Base-by-base conservation (phyloP, 192 early-diverging fungal genomes). In the Backusella luteola region DNA sequence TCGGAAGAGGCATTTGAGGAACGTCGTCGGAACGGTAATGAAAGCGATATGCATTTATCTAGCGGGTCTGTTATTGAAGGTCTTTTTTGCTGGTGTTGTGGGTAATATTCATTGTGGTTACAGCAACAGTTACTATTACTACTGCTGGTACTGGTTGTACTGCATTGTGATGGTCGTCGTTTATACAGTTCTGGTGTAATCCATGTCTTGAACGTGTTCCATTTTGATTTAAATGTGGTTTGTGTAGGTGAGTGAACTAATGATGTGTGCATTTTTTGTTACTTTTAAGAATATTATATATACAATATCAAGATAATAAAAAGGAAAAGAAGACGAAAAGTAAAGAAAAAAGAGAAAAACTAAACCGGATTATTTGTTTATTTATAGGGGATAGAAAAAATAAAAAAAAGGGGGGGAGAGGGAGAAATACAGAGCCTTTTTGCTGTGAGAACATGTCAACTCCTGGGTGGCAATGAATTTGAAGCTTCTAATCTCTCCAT, bases 91-190 rank as follows among this genome's bases (percentile, higher is more conserved):
- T 56, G 53, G 6, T 35, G 56, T 11, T 36, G n/a, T 23, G 59
- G 35, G 15, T 52, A 34, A 4, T 56, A 36, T 12, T 21, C 21
- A n/a, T 38, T 14, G n/a, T 36, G 38, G 21, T 23, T 63, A 26
- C 56, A 41, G 38, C 35, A 69, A 14, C 35, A 69, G 8, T 19
- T 34, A n/a, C 34, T 67, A 12, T 19, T 34, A 19, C 34, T 67
- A 35, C 35, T 69, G 23, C 36, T 69, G 19, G 68, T 69, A 69
- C 68, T 69, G 3, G 68, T 69, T 69, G 73, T 63, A 66, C 73
- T 74, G 36, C 73, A 59, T 15, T 74, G 53, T 26, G 73, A 74
- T 63, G 49, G 49, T 66, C 73, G 73, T 74, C 73, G 11, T 21
- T 56, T 66, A 17, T 56, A 34, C 15, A 74, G n/a, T 26, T 74